A percentile compares a stretch with the other conserved stretches of the same genome.
These are phyloP conservation scores for Calvatia gigantea DNA, from an alignment of 768 basidiomycete species.

Conservation along the genomic window DNA sequence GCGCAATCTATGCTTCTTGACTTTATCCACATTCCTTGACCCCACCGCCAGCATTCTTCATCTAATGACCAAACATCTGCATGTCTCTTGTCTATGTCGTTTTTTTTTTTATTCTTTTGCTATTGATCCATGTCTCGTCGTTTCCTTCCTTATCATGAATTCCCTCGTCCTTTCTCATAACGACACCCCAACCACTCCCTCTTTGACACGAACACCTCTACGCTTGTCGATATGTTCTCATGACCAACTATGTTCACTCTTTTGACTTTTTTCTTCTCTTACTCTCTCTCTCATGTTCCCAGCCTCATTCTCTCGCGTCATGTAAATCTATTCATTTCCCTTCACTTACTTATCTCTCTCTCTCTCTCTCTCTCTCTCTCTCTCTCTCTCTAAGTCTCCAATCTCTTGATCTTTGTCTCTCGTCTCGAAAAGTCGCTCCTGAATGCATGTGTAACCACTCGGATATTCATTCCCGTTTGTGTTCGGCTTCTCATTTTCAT, in stretches of 20 bases:
- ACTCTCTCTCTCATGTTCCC: conserved; percentile 15
- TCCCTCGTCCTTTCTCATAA: conserved; percentile 7
- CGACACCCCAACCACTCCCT: conserved; percentile 18
- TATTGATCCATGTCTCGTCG: conserved; percentile 12
- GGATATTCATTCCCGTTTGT: conserved; percentile 20
- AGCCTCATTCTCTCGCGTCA: conserved; percentile 15
- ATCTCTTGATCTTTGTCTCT: conserved; percentile 18
- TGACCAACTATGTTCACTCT: conserved; percentile 15
- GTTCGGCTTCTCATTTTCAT: conserved; percentile 21
- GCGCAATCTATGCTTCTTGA: not conserved
- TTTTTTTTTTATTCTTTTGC: conserved; percentile 12
- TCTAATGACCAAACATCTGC: conserved; percentile 14
- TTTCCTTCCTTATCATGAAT: conserved; percentile 6
- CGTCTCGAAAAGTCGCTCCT: conserved; percentile 11
- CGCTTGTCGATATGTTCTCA: conserved; percentile 17
- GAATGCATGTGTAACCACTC: not conserved
- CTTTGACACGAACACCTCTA: conserved; percentile 22
- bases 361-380: conserved; percentile 15
- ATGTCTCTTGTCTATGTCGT: conserved; percentile 15
- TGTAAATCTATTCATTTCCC: conserved; percentile 18
- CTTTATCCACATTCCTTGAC: conserved; percentile 7
- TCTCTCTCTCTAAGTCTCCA: conserved; percentile 9
- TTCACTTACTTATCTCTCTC: conserved; percentile 16
- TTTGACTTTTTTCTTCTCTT: conserved; percentile 11
- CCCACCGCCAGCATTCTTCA: conserved; percentile 10